Evolutionary conservation across 805 yeast genomes (phyloP).

Genomic region (Teunomyces panamensis): DNA sequence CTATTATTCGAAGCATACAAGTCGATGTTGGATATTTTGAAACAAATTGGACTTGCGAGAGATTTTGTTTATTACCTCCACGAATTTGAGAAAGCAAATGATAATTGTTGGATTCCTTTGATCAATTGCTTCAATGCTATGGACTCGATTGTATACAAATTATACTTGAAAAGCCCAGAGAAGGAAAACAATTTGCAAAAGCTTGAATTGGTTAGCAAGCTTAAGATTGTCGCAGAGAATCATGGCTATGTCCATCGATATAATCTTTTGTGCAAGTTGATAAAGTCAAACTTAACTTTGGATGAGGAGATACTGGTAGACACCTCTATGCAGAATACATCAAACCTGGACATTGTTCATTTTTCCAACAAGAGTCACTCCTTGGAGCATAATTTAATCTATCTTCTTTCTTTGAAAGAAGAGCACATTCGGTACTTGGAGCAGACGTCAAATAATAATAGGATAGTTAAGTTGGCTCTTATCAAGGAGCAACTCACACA

Average conservation of each 20-base stretch:
- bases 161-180: background rate
- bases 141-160: constrained; percentile 5
- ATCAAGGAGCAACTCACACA: background rate
- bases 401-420: background rate
- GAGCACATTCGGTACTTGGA: background rate
- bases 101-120: constrained; percentile 23
- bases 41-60: constrained; percentile 53
- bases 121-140: constrained; percentile 15
- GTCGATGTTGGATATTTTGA: constrained; percentile 35
- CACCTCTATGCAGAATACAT: background rate
- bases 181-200: background rate
- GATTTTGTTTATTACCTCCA: constrained; percentile 54
- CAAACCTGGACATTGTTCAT: background rate
- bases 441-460: background rate
- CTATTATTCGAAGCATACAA: constrained; percentile 38
- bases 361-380: background rate
- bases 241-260: background rate
- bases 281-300: background rate
- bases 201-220: background rate
- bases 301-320: background rate
- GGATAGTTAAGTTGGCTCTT: background rate
- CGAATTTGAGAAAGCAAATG: constrained; percentile 45
- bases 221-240: background rate
- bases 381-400: constrained; percentile 4
- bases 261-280: background rate